These are phyloP conservation scores for Cladosporium sp. DNA, from an alignment of 2,329 filamentous ascomycete species.

Conservation along the genomic window DNA sequence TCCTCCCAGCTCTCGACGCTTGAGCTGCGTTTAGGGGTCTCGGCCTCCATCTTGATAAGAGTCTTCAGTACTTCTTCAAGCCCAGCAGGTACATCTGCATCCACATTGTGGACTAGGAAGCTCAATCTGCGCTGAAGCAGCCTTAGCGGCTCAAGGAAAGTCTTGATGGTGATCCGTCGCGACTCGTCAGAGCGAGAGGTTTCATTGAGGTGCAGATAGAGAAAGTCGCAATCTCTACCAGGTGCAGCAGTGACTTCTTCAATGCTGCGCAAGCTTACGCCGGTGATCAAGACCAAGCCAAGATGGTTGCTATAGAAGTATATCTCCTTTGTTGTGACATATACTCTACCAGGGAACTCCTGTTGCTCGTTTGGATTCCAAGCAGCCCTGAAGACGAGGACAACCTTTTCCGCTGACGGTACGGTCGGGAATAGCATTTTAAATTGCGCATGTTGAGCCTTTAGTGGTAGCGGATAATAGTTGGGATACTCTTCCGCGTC, in stretches of 20 bases:
- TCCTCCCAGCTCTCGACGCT: constrained; percentile 92
- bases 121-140: constrained; percentile 81
- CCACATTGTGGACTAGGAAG: constrained; percentile 74
- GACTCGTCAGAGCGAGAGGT: constrained; percentile 55
- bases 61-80: constrained; percentile 66
- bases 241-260: constrained; percentile 85
- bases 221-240: constrained; percentile 86
- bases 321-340: constrained; percentile 78
- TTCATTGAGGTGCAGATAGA: constrained; percentile 72
- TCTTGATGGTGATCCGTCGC: constrained; percentile 79
- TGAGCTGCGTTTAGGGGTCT: constrained; percentile 56
- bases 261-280: constrained; percentile 69
- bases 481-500: constrained; percentile 58
- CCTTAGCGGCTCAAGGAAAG: constrained; percentile 81
- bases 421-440: constrained; percentile 82
- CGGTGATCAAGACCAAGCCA: constrained; percentile 80
- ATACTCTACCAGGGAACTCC: constrained; percentile 78
- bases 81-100: constrained; percentile 63
- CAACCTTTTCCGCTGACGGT: constrained; percentile 70
- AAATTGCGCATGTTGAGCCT: constrained; percentile 86
- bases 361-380: constrained; percentile 76
- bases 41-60: constrained; percentile 69
- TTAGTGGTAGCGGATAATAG: constrained; percentile 69
- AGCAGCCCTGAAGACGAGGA: constrained; percentile 87
- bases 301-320: constrained; percentile 97